Percentiles rank a stretch among this genome's conserved stretches.
Evolutionary conservation across 306 rosid species (phyloP).

Genomic region (Quercus engelmannii): DNA sequence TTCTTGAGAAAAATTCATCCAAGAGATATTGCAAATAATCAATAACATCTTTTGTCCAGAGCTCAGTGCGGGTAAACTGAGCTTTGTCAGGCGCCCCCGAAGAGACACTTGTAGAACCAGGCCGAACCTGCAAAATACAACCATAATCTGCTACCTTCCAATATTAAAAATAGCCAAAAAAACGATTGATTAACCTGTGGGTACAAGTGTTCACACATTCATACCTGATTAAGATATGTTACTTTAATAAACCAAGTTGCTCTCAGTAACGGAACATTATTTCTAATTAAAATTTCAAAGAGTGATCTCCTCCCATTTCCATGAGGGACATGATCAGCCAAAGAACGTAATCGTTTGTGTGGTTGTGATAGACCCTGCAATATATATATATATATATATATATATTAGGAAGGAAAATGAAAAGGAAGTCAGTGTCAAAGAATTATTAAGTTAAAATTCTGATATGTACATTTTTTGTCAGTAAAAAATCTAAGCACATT

Average conservation of each 20-base stretch:
- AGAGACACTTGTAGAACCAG: slow-evolving; percentile 58
- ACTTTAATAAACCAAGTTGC: slow-evolving; percentile 97
- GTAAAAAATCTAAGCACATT: not conserved
- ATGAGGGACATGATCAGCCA: slow-evolving; percentile 88
- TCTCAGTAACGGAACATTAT: slow-evolving; percentile 91
- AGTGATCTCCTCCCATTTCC: slow-evolving; percentile 73
- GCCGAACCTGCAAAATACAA: slow-evolving; percentile 61
- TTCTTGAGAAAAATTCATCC: slow-evolving; percentile 71
- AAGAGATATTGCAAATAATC: slow-evolving; percentile 78
- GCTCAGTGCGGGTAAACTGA: slow-evolving; percentile 80
- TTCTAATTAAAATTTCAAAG: slow-evolving; percentile 79
- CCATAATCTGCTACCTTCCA: slow-evolving; percentile 32
- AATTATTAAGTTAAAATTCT: not conserved
- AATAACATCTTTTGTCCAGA: slow-evolving; percentile 89
- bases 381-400: not conserved
- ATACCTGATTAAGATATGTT: slow-evolving; percentile 88
- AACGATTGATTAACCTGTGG: not conserved
- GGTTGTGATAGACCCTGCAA: slow-evolving; percentile 90
- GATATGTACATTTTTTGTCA: not conserved
- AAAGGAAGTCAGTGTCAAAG: not conserved
- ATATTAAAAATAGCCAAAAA: slow-evolving; percentile 10
- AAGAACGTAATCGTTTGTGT: slow-evolving; percentile 72
- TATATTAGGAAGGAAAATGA: not conserved
- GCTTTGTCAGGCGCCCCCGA: slow-evolving; percentile 69
- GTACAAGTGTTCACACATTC: slow-evolving; percentile 6